Evolutionary conservation across 441 rosid species (phyloP), one percentile per base, ranked within the genome.

Genomic region (Brassica hybrid): DNA sequence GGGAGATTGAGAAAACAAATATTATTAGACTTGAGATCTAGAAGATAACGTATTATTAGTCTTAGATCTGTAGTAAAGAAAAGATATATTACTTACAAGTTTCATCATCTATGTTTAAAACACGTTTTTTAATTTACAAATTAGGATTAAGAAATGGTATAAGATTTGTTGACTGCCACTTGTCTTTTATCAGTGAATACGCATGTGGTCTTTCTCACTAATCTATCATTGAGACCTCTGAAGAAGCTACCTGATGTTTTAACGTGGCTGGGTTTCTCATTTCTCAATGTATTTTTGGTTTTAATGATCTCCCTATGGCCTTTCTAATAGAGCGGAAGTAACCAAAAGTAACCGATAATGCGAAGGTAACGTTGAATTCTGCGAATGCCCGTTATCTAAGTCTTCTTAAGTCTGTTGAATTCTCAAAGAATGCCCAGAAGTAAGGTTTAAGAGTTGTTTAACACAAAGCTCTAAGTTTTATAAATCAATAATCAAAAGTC

Each of bases 91-190:
- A 58, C 50, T 65, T 27, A 27, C 36, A 62, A 5, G 69, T 69
- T 48, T 5, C 48, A 38, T 71, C 16, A 12, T 18, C 9, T 72
- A 72, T 66, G 76, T 65, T 77, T 72, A 14, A 72, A 72, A 77
- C 81, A 77, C 63, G 81, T 6, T 25, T 11, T 16, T 63, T 36
- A 56, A 56, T 41, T 5, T 34, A n/a, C 7, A 17, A 59, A 6
- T 56, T 16, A 1, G 12, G 66, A 76, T 65, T 27, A 41, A 25
- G 66, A 71, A 70, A 76, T 5, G 6, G 4, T 19, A 9, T 25
- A 17, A 57, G 12, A 54, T 69, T 32, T 70, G 74, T 18, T 10
- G 34, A 57, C 48, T 38, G 21, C 72, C 27, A 67, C 36, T 7
- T 67, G 21, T 67, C 2, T 19, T 14, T 62, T 62, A 7, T n/a